Base-by-base conservation (phyloP, 2,329 filamentous ascomycete genomes). In the Botryotinia globosa region DNA sequence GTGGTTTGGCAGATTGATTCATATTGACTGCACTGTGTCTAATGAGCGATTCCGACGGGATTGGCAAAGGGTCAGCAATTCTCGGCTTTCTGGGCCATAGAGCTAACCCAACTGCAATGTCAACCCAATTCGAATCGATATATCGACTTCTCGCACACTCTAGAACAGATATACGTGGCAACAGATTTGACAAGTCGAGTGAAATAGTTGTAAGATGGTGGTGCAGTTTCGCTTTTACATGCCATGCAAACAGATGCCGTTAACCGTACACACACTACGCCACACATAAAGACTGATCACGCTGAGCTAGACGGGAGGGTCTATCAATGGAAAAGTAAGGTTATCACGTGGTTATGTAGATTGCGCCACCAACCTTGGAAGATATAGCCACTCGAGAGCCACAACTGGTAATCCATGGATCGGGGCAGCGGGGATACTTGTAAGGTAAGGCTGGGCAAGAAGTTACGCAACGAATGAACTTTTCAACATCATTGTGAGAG, bases 91-190 rank as follows among this genome's bases (percentile, higher is more conserved):
- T 39, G 18, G 58, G 34, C 14, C 63, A 34, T 37, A 39, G 4
- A 70, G 63, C 37, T 9, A n/a, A 25, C 62, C 71, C 9, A n/a
- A 14, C 18, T n/a, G 54, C 25, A 39, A 45, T 63, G 71, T 44
- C 64, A 4, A 44, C 7, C 18, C 54, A 56, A 37, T 69, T 69
- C 39, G 64, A 69, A n/a, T 56, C 20, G 8, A 25, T 32, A n/a
- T 44, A 2, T 39, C 16, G 61, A 37, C 56, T 69, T 56, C 20
- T 32, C 48, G 69, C 71, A n/a, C 69, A 29, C 42, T n/a, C 16
- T 9, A 12, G 10, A 32, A 16, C 72, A 73, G 68, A 73, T 73
- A 34, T 74, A 74, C 66, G 72, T 74, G 22, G 71, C 72, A 12
- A 63, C 58, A 48, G 68, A 74, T 42, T 71, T 74, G 64, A 66